A percentile compares a stretch with the other conserved stretches of the same genome.
phyloP scores from a whole-genome alignment of 805 yeast genomes.

The Yarrowia keelungensis region DNA sequence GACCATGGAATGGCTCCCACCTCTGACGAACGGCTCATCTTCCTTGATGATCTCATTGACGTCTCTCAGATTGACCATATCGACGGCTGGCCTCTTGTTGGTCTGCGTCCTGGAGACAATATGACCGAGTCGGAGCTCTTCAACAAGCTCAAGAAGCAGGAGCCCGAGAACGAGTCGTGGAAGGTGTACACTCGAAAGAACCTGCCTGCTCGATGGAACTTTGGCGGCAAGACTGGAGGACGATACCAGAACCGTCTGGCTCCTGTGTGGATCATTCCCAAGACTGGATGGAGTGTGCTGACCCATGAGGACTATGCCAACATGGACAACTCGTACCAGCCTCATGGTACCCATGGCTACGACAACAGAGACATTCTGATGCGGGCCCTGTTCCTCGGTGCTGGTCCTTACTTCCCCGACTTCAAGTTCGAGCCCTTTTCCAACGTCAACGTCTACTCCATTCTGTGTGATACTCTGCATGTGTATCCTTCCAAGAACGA shows the following conservation, averaged over 20 bases:
- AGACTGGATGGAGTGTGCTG: conserved; percentile 77
- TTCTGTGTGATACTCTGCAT: conserved; percentile 57
- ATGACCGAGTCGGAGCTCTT: conserved; percentile 56
- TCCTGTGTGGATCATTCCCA: conserved; percentile 85
- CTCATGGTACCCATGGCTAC: conserved; percentile 86
- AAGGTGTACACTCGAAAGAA: conserved; percentile 62
- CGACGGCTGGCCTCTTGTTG: conserved; percentile 89
- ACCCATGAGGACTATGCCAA: conserved; percentile 64
- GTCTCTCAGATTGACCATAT: conserved; percentile 61
- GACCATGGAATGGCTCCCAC: conserved; percentile 97
- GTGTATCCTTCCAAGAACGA: conserved; percentile 32
- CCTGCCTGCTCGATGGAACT: conserved; percentile 60
- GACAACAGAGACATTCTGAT: conserved; percentile 76
- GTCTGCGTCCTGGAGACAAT: conserved; percentile 64
- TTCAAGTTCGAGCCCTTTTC: conserved; percentile 65
- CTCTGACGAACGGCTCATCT: conserved; percentile 68
- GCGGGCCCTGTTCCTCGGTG: conserved; percentile 81
- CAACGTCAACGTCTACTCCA: conserved; percentile 75
- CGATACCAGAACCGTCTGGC: conserved; percentile 69
- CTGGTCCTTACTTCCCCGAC: conserved; percentile 75
- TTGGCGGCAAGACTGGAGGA: conserved; percentile 56
- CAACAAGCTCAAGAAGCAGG: conserved; percentile 43
- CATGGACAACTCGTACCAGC: conserved; percentile 57
- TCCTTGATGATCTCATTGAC: conserved; percentile 74
- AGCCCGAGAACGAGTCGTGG: conserved; percentile 49